phyloP scores from a whole-genome alignment of 257 asterid genomes.

The Datura wrightii region DNA sequence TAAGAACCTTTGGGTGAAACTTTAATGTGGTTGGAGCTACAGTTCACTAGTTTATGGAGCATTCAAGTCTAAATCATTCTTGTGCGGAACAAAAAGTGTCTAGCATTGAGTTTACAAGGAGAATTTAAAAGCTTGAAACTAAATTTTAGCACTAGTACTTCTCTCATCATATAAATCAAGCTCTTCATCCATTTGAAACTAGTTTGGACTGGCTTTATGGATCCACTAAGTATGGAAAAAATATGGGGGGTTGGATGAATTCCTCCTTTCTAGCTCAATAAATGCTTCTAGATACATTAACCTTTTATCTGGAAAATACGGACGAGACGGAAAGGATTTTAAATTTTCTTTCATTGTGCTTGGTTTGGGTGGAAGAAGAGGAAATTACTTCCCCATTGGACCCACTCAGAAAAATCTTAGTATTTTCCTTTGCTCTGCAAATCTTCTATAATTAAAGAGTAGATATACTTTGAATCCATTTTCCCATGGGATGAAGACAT shows the following conservation, averaged over 20 bases:
- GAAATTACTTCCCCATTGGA: neutral
- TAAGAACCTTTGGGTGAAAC: neutral
- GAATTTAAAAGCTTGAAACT: neutral
- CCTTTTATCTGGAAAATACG: neutral
- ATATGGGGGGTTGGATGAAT: neutral
- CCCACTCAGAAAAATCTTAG: too few species aligned
- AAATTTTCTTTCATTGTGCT: neutral
- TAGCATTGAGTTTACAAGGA: neutral
- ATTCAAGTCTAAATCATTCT: neutral
- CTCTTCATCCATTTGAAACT: neutral
- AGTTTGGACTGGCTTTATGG: neutral
- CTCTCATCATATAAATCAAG: neutral
- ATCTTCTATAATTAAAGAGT: neutral
- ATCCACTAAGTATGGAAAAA: neutral
- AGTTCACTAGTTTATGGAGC: neutral
- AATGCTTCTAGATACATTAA: neutral
- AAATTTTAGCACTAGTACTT: neutral
- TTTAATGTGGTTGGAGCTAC: neutral
- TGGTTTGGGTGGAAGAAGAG: slow-evolving; percentile 4
- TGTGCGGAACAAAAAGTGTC: neutral
- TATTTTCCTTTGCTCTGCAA: too few species aligned
- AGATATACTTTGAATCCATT: neutral
- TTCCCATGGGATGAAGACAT: too few species aligned
- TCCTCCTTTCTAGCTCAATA: neutral
- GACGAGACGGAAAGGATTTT: neutral